These are phyloP conservation scores for Plasmodium gallinaceum DNA, from an alignment of 169 alveolate genomes.

Conservation along the genomic window DNA sequence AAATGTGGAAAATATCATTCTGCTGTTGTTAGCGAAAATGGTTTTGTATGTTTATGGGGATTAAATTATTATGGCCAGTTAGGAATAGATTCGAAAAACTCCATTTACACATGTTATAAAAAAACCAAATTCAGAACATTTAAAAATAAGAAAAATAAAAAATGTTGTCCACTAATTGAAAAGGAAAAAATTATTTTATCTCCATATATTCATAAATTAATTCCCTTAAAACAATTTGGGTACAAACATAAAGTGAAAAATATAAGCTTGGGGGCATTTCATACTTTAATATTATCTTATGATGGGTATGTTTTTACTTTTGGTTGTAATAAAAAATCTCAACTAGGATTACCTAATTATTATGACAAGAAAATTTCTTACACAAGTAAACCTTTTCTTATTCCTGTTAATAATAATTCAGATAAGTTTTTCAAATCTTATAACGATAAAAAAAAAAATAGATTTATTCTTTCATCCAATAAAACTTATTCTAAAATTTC, in stretches of 20 bases:
- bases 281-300: constrained; percentile 42
- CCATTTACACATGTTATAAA: constrained; percentile 44
- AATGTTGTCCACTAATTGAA: neutral
- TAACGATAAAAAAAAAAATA: constrained; percentile 14
- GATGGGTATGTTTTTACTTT: constrained; percentile 59
- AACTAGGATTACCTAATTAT: constrained; percentile 26
- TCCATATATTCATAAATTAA: constrained; percentile 61
- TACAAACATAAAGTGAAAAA: constrained; percentile 56
- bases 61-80: constrained; percentile 51
- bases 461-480: constrained; percentile 9
- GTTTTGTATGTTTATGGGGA: constrained; percentile 67
- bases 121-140: neutral
- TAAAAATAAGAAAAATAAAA: neutral
- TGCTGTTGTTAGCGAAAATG: constrained; percentile 56
- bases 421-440: neutral
- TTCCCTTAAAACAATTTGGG: constrained; percentile 39
- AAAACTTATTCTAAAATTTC: constrained; percentile 30
- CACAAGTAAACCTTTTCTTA: constrained; percentile 64
- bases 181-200: constrained; percentile 17
- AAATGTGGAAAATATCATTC: constrained; percentile 65
- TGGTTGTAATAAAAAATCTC: constrained; percentile 62
- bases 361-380: constrained; percentile 43
- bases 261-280: constrained; percentile 56
- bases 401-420: constrained; percentile 14
- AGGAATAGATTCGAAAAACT: constrained; percentile 39